Base-by-base conservation (phyloP, 2,329 filamentous ascomycete genomes). In the Botrytis elliptica region DNA sequence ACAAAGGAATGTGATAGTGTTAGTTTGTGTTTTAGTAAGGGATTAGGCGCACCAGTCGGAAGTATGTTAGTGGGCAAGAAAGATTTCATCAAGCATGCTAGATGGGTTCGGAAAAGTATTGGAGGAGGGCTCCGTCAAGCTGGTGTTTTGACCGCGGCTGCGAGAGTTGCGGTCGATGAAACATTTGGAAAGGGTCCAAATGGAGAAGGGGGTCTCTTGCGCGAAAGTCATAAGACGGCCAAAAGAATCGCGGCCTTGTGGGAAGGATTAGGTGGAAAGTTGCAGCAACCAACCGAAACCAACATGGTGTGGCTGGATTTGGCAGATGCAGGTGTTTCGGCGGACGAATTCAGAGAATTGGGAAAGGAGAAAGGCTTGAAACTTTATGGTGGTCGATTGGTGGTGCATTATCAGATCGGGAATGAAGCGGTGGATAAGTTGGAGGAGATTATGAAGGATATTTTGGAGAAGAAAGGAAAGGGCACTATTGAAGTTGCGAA, bases 1-100 rank as follows among this genome's bases (percentile, higher is more conserved):
- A 89, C 89, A 76, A 85, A 84, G 10, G 85, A 89, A 73, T 92
- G 94, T 79, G 92, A 97, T 80, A 93, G 89, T 70, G 85, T 95
- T 20, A 93, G 88, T 76, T 84, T 96, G 38, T 95, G 93, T 80
- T 94, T 97, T 79, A 92, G 90, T 64, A 97, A 97, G 81, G 93
- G 93, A 0, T 86, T 97, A 0, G 93, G 93, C 7, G 93, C 93
- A 0, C 93, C 93, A 0, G 90, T 95, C 65, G 93, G 93, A 6
- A 92, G 90, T 79, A 90, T 96, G 46, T 83, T 96, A 18, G 88
- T 94, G 1, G 90, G 90, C 0, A 76, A 64, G 22, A 76, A 91
- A 82, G 74, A 88, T 84, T 69, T 85, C 83, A 75, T 90, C 78
- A 89, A 89, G 79, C 88, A 90, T 70, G 90, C 91, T 7, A 84